Evolutionary conservation across 441 rosid genomes (phyloP).

Genomic region (California macrophylla): DNA sequence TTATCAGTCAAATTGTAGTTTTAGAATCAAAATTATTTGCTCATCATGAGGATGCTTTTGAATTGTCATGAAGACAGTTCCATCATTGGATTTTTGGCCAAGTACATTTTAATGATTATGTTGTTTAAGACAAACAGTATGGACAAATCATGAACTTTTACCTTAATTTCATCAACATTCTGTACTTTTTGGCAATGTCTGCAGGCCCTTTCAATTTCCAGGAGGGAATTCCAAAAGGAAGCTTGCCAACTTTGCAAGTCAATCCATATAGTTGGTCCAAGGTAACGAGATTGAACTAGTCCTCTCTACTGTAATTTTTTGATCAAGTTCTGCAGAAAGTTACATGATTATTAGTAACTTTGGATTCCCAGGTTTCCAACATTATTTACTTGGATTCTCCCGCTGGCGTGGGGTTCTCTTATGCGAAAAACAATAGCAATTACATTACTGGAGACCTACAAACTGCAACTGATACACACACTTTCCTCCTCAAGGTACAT

Average conservation of each 20-base stretch:
- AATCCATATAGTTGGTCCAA: slow-evolving; percentile 63
- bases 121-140: not conserved
- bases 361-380: slow-evolving; percentile 40
- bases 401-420: slow-evolving; percentile 48
- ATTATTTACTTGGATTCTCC: slow-evolving; percentile 57
- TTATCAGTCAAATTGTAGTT: not conserved
- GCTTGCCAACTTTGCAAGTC: slow-evolving; percentile 38
- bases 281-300: slow-evolving; percentile 24
- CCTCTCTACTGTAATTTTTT: not conserved
- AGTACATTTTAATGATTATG: not conserved
- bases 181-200: not conserved
- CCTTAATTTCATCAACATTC: not conserved
- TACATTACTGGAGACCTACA: slow-evolving; percentile 33
- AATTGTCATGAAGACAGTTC: not conserved
- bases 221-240: slow-evolving; percentile 25
- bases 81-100: too few species aligned
- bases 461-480: slow-evolving; percentile 42
- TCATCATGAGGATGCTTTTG: not conserved
- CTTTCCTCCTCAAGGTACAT: slow-evolving; percentile 44
- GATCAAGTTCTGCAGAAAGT: not conserved
- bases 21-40: not conserved
- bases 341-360: not conserved
- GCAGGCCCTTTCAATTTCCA: slow-evolving; percentile 54
- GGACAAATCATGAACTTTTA: not conserved
- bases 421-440: slow-evolving; percentile 22